phyloP scores from a whole-genome alignment of 164 flowering plant species.

The Hamamelis virginiana region DNA sequence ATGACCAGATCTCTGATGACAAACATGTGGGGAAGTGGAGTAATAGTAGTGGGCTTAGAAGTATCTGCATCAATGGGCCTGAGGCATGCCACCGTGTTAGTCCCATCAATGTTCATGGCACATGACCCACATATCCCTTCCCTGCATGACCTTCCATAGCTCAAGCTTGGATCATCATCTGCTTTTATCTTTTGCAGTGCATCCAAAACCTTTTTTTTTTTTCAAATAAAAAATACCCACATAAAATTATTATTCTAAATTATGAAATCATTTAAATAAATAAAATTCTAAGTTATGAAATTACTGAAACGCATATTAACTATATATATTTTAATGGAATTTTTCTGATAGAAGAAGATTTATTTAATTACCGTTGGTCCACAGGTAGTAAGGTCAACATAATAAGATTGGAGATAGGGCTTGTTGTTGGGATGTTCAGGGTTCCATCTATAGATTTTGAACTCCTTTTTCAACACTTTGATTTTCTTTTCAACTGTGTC shows the following conservation, averaged over 20 bases:
- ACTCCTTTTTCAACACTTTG: conserved; percentile 44
- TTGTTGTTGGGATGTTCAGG: conserved; percentile 49
- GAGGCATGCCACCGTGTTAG: conserved; percentile 79
- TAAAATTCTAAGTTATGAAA: too few relatives aligned
- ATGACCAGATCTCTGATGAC: conserved; percentile 78
- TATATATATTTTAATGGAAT: neutral
- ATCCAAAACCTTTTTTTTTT: conserved; percentile 89
- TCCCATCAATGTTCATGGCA: conserved; percentile 83
- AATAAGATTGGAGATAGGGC: conserved; percentile 67
- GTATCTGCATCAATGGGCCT: conserved; percentile 59
- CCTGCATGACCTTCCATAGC: conserved; percentile 72
- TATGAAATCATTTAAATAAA: too few relatives aligned
- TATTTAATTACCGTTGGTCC: conserved; percentile 92
- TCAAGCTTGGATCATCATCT: conserved; percentile 57
- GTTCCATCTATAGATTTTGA: conserved; percentile 68
- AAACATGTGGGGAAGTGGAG: conserved; percentile 84
- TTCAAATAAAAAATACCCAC: too few relatives aligned
- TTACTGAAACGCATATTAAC: too few relatives aligned
- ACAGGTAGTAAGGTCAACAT: conserved; percentile 55
- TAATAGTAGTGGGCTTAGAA: conserved; percentile 43
- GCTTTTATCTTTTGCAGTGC: conserved; percentile 71
- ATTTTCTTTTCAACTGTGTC: conserved; percentile 2
- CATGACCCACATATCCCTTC: conserved; percentile 92
- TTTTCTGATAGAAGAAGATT: neutral
- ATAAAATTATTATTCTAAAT: too few relatives aligned